Base-by-base conservation (phyloP, 2,329 filamentous ascomycete genomes). In the Pezicula neosporulosa region DNA sequence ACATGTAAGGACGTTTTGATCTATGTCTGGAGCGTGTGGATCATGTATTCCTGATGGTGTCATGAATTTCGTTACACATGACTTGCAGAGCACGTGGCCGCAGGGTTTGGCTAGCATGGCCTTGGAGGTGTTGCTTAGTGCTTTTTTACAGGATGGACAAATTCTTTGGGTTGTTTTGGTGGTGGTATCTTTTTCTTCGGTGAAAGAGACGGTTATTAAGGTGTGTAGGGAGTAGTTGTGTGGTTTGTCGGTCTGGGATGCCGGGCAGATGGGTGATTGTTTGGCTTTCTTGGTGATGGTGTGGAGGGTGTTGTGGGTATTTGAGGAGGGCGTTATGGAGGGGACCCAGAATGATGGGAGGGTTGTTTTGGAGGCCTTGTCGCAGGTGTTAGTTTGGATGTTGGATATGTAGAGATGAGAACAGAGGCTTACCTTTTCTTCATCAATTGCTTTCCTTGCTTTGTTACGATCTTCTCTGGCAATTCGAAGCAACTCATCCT, bases 321-420 rank as follows among this genome's bases (percentile, higher is more conserved):
- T 82, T 43, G 81, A 81, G 0, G 77, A 77, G 1, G 90, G 90
- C 0, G 89, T 95, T 51, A 93, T 80, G 0, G 87, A 89, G 0
- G 91, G 93, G 1, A 93, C 87, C 94, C 93, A 97, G 72, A 97
- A 97, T 0, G 90, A 95, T 0, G 90, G 89, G 0, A 96, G 72
- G 15, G 80, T 78, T 1, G 82, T 80, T 68, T 87, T 89, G 8
- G 80, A 75, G 3, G 83, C 79, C 63, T 61, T 43, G 12, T 21
- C 5, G 21, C 5, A 0, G 16, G 27, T 12, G 44, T 51, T 21
- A 21, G 44, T 56, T 45, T 48, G 52, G 47, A 49, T 45, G 27
- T 38, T 21, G 57, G 30, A 18, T 49, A 36, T 28, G 43, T 37
- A 49, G 38, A 44, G 27, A 37, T 41, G 10, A 13, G 12, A 44